Evolutionary conservation across 257 asterid genomes (phyloP), one percentile per base, ranked within the genome.

Genomic region (Petrea volubilis): DNA sequence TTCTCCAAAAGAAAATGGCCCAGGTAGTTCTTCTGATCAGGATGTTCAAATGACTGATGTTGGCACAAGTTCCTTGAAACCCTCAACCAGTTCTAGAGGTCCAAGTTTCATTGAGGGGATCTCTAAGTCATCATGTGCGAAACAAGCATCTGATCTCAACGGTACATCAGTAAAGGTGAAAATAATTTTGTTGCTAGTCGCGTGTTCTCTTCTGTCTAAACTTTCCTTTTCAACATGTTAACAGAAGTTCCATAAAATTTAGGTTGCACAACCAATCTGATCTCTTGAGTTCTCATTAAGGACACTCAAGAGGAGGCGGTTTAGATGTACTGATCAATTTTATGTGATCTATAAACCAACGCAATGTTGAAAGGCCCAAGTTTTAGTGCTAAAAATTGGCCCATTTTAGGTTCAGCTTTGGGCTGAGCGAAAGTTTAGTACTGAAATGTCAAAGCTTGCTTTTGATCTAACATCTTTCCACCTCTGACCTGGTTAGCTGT

Each of bases 91-190:
- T 80, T 46, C 85, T 57, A 81, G 96, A 75, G 97, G 98, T 46
- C 93, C 96, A 63, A 93, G 92, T 79, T 82, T 80, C 74, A 89
- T 93, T 60, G 98, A 93, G 72, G 98, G 98, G 77, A 74, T 93
- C 78, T 93, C 98, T 58, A 93, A 93, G 80, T 87, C 98, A 64
- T 91, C 98, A 36, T 86, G 79, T 82, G 83, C 87, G 63, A 91
- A 92, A 79, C 96, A 87, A 51, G 96, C 96, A 82, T 87, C 93
- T 70, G 98, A 91, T 79, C 81, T 93, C 40, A 93, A 93, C 84
- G 90, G 96, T 79, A 75, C 96, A 57, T 87, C 94, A 51, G 84
- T 87, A 60, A 93, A 93, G 96, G 98, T 90, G 81, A 73, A 53
- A 1, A 23, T 59, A 10, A 36, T 34, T 55, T 2, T 28, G 61